Evolutionary conservation across 1,139 yeast genomes (phyloP), one percentile per base, ranked within the genome.

Genomic region (Geotrichum aggregatum): DNA sequence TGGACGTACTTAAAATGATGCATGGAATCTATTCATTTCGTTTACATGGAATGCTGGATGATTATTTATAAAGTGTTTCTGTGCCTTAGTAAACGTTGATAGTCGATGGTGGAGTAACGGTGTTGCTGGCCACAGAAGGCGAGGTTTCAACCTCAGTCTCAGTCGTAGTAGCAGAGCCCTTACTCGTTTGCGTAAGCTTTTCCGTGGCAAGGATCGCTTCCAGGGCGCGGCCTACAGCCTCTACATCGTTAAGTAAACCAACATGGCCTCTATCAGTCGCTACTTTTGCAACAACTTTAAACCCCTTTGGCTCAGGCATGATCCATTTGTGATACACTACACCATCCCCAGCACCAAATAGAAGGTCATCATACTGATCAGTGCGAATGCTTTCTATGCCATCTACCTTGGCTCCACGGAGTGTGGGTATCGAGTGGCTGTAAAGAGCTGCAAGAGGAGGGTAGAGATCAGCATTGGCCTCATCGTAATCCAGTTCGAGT

Each of bases 331-430:
- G 87, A 67, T 87, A 88, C 1, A 88, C 86, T 14, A 89, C 96
- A 33, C 97, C 97, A 64, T 89, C 97, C 6, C 97, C 97, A 8
- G 89, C 89, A 0, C 95, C 96, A 65, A 87, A 88, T 60, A 77
- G 79, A 60, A 87, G 84, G 59, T 86, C 83, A 58, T 78, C 81
- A 67, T 86, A 89, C 58, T 80, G 78, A 5, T 96, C 96, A 35
- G 76, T 76, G 57, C 72, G 75, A 54, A 89, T 82, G 48, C 81
- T 92, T 26, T 81, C 77, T n/a, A 65, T 63, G 1, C 81, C 77
- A 36, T 73, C 67, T 0, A 88, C 94, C 49, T 80, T 70, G 1
- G 87, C 83, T 1, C 91, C 95, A 51, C 94, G 76, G 1, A 87
- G 89, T 0, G 96, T 86, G 0, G 97, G 96, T 1, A 87, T 85